Percentiles rank a stretch among this genome's conserved stretches.
These are phyloP conservation scores for Coemansia pectinata DNA, from an alignment of 192 early-diverging fungal species.

Conservation along the genomic window DNA sequence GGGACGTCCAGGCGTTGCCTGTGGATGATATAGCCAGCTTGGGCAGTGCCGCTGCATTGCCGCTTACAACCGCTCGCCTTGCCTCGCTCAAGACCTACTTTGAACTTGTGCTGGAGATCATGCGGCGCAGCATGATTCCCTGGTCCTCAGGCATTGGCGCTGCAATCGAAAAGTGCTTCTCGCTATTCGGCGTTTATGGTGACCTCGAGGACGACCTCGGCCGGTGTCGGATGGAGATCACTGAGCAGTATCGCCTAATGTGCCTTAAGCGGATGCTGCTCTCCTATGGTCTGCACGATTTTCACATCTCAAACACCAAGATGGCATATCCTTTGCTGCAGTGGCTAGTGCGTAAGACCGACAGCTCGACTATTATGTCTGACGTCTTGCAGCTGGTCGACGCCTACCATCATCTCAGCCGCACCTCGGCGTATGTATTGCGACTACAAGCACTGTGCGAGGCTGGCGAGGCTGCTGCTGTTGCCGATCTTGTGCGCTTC, in stretches of 20 bases:
- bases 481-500: slow-evolving; percentile 13
- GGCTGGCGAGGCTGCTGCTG: slow-evolving; percentile 23
- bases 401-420: slow-evolving; percentile 61
- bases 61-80: slow-evolving; percentile 17
- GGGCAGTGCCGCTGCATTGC: slow-evolving; percentile 5
- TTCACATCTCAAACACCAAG: slow-evolving; percentile 61
- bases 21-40: neutral
- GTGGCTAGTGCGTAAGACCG: slow-evolving; percentile 55
- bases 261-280: slow-evolving; percentile 63
- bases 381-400: slow-evolving; percentile 63
- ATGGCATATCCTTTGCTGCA: slow-evolving; percentile 58
- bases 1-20: neutral
- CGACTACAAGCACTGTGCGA: slow-evolving; percentile 59
- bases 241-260: slow-evolving; percentile 68
- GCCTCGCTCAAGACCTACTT: slow-evolving; percentile 20
- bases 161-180: slow-evolving; percentile 26
- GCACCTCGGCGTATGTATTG: slow-evolving; percentile 57
- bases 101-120: slow-evolving; percentile 60
- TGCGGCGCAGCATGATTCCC: slow-evolving; percentile 65
- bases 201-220: slow-evolving; percentile 16
- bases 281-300: slow-evolving; percentile 56
- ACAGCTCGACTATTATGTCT: slow-evolving; percentile 55
- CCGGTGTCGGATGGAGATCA: slow-evolving; percentile 41
- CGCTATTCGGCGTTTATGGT: slow-evolving; percentile 9
- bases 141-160: slow-evolving; percentile 60